Base-by-base conservation (phyloP, 257 asterid species). In the Salvia hispanica region DNA sequence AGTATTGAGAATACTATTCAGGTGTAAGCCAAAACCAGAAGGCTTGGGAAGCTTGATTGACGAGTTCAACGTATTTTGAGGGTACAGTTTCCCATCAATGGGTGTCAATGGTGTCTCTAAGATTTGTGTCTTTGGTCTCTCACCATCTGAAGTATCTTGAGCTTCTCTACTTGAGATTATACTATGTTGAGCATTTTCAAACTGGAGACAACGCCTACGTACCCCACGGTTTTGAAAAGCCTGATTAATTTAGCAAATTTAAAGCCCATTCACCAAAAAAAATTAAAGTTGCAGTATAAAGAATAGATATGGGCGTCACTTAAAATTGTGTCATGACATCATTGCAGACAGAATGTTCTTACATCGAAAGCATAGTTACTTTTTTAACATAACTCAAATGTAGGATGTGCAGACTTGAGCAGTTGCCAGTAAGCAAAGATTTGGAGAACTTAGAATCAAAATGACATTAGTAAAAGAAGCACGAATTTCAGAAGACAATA, bases 181-280 rank as follows among this genome's bases (percentile, higher is more conserved):
- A 56, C 63, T 74, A 74, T 64, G 70, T 61, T 72, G 81, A 74
- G 74, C 77, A 69, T 82, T 89, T 62, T 79, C 91, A 84, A 86
- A 88, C 74, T 84, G 94, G 76, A 84, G 89, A 79, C 87, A 82
- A 39, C 89, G 77, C 71, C 87, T 80, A 72, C 75, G 76, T 56
- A 10, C 56, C 48, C 91, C 89, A 64, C 79, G 84, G 62, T 76
- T 78, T 61, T 74, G 85, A 66, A 74, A 71, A 64, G 77, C 82
- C 88, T 85, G 71, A 15, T 60, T 6, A 64, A 69, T 59, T 69
- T 14, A 76, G 56, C 44, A 76, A 72, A 54, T 21, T 48, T 66
- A 56, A 21, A 58, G 21, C 21, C 21, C 21, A 18, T 18, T 18
- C 21, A 18, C 21, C 21, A 18, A 18, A 18, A 18, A 18, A 18